Evolutionary conservation across 208 protist species (phyloP), one percentile per base, ranked within the genome.

Genomic region (Acanthamoeba triangularis): DNA sequence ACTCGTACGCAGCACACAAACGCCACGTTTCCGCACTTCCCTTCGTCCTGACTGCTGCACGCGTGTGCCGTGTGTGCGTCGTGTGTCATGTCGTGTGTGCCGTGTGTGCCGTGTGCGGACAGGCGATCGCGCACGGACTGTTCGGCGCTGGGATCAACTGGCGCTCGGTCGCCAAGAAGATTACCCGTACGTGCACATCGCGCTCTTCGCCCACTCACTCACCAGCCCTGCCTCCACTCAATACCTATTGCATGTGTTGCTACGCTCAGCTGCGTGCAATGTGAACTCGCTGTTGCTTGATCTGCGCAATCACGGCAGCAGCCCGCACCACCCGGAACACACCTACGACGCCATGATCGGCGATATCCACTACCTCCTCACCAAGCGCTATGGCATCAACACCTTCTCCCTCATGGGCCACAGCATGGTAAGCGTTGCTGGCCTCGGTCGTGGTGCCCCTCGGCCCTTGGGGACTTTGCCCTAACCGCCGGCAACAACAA

Each of bases 141-240:
- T 84, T 94, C 23, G 90, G 90, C 25, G 63, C 69, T 28, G 90
- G 90, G 33, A 54, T 94, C 69, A 94, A 94, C 59, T 94, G 90
- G 90, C 63, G 90, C 28, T 47, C 90, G 28, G 49, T 94, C 8
- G 74, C 90, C 47, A 94, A 94, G 69, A 78, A 84, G 37, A 94
- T 94, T 7, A 93, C 87, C 37, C 61, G 87, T 85, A 85, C 76
- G 69, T 25, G 14, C 33, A n/a, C 11, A 6, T n/a, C n/a, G 30
- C 28, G 13, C 63, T 72, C n/a, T 13, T 33, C 23, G 16, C 30
- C 65, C 14, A 20, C 11, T 56, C 52, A 20, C 52, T 56, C 2
- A 20, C 16, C 52, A 56, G 5, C 65, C 35, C 33, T n/a, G 25
- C 7, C n/a, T n/a, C n/a, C n/a, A n/a, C n/a, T n/a, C n/a, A n/a